These are phyloP conservation scores for Leishmania turanica DNA, from an alignment of 208 protist genomes.

Conservation along the genomic window DNA sequence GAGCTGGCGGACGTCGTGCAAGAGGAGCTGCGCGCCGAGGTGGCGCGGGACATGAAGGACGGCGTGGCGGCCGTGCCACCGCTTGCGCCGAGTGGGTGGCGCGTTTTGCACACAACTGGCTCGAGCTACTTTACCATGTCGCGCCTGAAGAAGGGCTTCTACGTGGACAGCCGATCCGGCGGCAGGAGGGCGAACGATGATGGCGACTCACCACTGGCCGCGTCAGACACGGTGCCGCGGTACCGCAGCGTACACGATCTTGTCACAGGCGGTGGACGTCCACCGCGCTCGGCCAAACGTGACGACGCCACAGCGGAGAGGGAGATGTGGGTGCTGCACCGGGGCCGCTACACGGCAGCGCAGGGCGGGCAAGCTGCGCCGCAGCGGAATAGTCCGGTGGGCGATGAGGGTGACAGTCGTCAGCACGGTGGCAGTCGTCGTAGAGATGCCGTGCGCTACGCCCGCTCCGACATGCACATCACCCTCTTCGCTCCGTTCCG, in stretches of 20 bases:
- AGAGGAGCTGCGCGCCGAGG: slow-evolving; percentile 69
- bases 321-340: slow-evolving; percentile 15
- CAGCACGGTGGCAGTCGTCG: background rate
- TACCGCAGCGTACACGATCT: slow-evolving; percentile 72
- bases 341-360: slow-evolving; percentile 1
- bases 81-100: slow-evolving; percentile 68
- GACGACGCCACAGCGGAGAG: background rate
- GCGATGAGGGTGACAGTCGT: background rate
- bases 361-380: background rate
- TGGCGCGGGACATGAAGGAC: slow-evolving; percentile 64
- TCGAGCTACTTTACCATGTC: slow-evolving; percentile 70
- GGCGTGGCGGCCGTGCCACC: slow-evolving; percentile 75
- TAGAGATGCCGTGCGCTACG: slow-evolving; percentile 3
- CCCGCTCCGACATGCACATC: slow-evolving; percentile 48
- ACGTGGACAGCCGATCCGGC: background rate
- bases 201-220: background rate
- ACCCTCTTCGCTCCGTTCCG: slow-evolving; percentile 72
- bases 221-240: slow-evolving; percentile 19
- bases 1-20: slow-evolving; percentile 28
- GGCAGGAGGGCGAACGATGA: background rate
- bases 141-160: background rate
- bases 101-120: slow-evolving; percentile 56
- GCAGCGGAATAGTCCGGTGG: background rate
- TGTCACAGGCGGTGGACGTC: background rate
- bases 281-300: background rate